Evolutionary conservation across 345 rosid genomes (phyloP).

Genomic region (Dimocarpus longan): DNA sequence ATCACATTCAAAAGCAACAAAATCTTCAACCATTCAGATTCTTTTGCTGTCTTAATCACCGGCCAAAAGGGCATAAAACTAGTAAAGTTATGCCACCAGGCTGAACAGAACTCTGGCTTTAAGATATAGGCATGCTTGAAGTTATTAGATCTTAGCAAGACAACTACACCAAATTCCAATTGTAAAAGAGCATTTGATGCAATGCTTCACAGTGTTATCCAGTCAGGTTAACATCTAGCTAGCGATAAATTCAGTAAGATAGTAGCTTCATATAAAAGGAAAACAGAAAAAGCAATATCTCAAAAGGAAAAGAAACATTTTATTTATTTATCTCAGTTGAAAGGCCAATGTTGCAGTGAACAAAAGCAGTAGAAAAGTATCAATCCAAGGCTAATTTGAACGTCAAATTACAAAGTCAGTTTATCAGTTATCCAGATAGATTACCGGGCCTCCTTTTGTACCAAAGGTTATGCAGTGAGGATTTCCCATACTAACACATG

Average conservation of each 20-base stretch:
- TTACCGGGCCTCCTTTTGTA: slow-evolving; percentile 64
- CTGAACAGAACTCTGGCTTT: background rate
- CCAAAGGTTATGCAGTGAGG: slow-evolving; percentile 94
- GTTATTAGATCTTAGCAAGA: background rate
- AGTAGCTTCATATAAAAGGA: too few species aligned
- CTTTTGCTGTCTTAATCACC: background rate
- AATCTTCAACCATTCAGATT: background rate
- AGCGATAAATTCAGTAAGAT: background rate
- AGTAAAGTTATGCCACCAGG: background rate
- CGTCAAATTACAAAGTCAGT: too few species aligned
- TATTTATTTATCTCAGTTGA: background rate
- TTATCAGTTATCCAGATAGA: too few species aligned
- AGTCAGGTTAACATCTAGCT: background rate
- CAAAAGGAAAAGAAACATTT: background rate
- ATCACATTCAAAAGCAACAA: background rate
- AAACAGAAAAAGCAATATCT: too few species aligned
- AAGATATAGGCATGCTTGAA: background rate
- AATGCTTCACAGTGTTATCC: background rate
- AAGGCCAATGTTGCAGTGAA: background rate
- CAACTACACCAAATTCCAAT: background rate
- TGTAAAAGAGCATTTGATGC: background rate
- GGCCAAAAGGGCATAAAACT: background rate
- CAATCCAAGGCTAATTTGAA: too few species aligned
- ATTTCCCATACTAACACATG: slow-evolving; percentile 99
- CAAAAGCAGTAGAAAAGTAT: too few species aligned